Percentiles rank a stretch among this genome's conserved stretches.
Conservation (phyloP, 1,139 yeast species). For the Yarrowia galli region DNA sequence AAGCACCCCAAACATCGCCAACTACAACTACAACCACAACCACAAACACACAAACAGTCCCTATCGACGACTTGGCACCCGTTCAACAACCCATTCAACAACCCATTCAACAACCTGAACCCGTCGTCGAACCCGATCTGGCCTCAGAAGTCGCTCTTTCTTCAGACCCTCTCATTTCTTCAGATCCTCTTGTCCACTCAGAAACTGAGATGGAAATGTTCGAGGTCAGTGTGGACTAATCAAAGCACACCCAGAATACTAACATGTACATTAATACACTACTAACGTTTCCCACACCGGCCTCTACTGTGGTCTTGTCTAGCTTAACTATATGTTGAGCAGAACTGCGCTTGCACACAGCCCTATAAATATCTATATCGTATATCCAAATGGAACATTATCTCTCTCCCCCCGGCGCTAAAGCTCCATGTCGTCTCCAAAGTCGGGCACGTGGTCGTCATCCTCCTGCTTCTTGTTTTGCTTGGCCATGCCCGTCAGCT, state of each 20-base stretch:
- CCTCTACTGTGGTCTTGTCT: too few relatives aligned
- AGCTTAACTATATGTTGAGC: constrained; percentile 23
- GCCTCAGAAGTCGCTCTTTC: constrained; percentile 2
- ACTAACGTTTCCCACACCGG: too few relatives aligned
- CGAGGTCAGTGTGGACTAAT: constrained; percentile 7
- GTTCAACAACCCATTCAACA: too few relatives aligned
- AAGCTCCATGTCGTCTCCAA: constrained; percentile 76
- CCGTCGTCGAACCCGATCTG: background rate
- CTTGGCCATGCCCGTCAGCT: constrained; percentile 40
- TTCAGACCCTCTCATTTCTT: constrained; percentile 7
- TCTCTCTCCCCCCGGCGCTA: constrained; percentile 44
- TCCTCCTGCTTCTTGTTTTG: constrained; percentile 42
- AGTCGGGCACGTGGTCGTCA: constrained; percentile 60
- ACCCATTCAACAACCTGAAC: background rate
- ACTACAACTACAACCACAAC: too few relatives aligned
- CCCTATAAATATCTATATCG: constrained; percentile 28
- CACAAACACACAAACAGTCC: background rate
- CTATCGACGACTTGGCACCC: background rate
- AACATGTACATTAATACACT: background rate
- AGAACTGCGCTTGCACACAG: constrained; percentile 6
- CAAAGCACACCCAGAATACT: background rate
- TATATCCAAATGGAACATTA: background rate
- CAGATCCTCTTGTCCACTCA: constrained; percentile 1
- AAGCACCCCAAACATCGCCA: background rate
- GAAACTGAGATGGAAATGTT: constrained; percentile 7